A percentile compares a stretch with the other conserved stretches of the same genome.
Conservation (phyloP, 2,329 filamentous ascomycete genomes). For the Penicillium brasilianum region DNA sequence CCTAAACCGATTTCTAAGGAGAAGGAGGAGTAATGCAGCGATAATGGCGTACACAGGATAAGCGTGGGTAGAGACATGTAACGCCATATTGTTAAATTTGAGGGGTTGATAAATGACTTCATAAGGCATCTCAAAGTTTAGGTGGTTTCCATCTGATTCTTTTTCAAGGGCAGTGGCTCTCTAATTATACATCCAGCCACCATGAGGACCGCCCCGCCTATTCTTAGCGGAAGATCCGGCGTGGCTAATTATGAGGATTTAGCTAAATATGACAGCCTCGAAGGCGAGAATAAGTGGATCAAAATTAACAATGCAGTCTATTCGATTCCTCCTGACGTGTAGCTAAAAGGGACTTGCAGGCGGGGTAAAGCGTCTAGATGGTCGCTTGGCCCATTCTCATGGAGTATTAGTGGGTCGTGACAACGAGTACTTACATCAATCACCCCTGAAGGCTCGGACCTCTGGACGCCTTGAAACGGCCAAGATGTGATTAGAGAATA, state of each 20-base stretch:
- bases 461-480: background rate
- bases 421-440: constrained; percentile 2
- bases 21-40: background rate
- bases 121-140: background rate
- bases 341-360: background rate
- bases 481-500: background rate
- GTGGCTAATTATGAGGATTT: background rate
- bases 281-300: background rate
- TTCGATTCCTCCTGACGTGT: background rate
- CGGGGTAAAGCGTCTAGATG: background rate
- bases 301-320: background rate
- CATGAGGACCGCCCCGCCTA: background rate
- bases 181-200: background rate
- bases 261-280: background rate
- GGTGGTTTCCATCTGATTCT: background rate
- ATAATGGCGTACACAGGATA: background rate
- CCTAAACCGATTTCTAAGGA: constrained; percentile 17
- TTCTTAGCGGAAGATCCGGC: background rate
- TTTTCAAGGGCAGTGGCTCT: background rate
- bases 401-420: background rate
- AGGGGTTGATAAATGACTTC: background rate
- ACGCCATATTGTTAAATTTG: background rate
- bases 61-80: background rate
- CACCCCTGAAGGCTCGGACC: background rate
- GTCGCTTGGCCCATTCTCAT: too few species aligned